Evolutionary conservation across 2,329 filamentous ascomycete genomes (phyloP), one percentile per base, ranked within the genome.

Genomic region (Colletotrichum neosansevieriae): DNA sequence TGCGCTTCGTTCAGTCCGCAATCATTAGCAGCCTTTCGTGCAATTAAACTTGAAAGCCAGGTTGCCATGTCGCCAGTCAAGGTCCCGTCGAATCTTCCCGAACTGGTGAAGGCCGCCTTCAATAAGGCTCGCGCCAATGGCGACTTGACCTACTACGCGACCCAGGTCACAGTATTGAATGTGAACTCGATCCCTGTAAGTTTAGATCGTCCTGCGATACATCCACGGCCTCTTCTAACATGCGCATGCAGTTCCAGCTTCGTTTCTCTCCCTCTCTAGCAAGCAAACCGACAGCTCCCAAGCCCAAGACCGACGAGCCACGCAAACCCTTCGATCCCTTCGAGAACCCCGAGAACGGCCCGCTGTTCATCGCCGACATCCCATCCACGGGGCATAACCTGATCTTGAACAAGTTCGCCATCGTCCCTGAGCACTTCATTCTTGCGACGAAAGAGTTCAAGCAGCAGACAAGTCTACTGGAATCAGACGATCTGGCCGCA

Each of bases 361-460:
- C 87, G 10, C 84, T 91, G 63, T 80, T 90, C 42, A 78, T 89
- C 49, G 77, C 85, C 15, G 76, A 78, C 29, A 74, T 92, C 7
- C 81, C 81, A 1, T 80, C 87, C 0, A 77, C 80, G 9, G 50
- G 50, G 1, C 91, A 94, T 76, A 83, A 85, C 67, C 83, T 93
- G 47, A 87, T 94, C 1, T 81, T 94, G 45, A 94, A 94, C 82
- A 94, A 93, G 77, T 94, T 91, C 73, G 90, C 91, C 56, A 79
- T 94, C 56, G 89, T 92, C 6, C 85, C 87, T 0, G 85, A 89
- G 73, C 91, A 94, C 79, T 92, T 92, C 75, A 92, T 94, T 72
- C 84, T 94, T 54, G 86, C 88, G 0, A 94, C 91, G 0, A 86
- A 80, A n/a, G 77, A 80, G 1, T 89, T 89, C 75, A 86, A 88